Evolutionary conservation across 345 rosid genomes (phyloP).

Genomic region (Citrus glauca): DNA sequence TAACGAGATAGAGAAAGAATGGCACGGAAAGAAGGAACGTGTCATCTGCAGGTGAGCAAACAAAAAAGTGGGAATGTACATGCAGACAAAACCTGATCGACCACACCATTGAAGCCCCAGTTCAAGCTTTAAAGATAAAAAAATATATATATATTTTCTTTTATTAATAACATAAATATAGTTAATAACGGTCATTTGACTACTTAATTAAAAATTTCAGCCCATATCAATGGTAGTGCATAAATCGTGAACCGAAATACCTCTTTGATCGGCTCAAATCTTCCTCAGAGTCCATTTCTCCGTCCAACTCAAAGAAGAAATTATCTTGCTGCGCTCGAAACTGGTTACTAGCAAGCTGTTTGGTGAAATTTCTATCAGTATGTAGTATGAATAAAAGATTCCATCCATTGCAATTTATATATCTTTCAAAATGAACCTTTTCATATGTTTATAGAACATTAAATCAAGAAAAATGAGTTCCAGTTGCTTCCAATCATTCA

Average conservation of each 20-base stretch:
- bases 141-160: too few species aligned
- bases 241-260: conserved; percentile 2
- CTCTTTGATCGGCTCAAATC: conserved; percentile 15
- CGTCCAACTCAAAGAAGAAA: not conserved
- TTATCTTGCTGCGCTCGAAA: not conserved
- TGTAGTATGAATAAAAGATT: not conserved
- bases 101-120: not conserved
- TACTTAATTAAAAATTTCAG: not conserved
- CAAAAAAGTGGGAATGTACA: not conserved
- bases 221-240: not conserved
- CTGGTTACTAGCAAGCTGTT: not conserved
- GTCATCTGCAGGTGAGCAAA: not conserved
- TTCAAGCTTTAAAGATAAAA: not conserved
- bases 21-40: not conserved
- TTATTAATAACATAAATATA: not conserved
- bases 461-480: not conserved
- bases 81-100: not conserved
- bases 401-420: not conserved
- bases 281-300: conserved; percentile 8
- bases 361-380: not conserved
- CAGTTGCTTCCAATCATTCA: not conserved
- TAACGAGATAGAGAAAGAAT: not conserved
- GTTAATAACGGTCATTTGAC: not conserved
- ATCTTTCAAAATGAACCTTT: not conserved
- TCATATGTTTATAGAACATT: not conserved